Evolutionary conservation across 352 stramenopile genomes (phyloP), one percentile per base, ranked within the genome.

Genomic region (Hyaloperonospora arabidopsidis): DNA sequence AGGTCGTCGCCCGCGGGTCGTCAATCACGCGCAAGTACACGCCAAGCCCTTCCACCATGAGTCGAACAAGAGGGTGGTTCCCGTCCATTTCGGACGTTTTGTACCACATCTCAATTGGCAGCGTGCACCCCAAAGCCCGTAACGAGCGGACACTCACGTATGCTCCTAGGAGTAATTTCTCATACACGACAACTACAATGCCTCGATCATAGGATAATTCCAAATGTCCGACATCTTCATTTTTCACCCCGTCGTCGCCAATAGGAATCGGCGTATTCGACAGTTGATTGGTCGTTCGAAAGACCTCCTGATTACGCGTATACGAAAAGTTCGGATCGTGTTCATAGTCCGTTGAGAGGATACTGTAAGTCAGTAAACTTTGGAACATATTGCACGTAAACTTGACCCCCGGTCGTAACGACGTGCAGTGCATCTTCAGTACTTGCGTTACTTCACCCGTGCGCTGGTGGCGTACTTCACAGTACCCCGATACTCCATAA

Each of bases 381-480:
- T 69, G 62, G 55, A 82, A 84, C 57, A 82, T 72, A 49, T 70
- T 51, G 49, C 79, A 89, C 50, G 67, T 68, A 53, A 87, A 79
- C 13, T 60, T 38, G 51, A 83, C 67, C 11, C 66, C 59, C 0
- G 60, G 54, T 10, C 69, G 57, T 15, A 84, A 56, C 28, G 77
- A 87, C 55, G 83, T 63, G 56, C 79, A 89, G 61, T 79, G 67
- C 74, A 84, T 86, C 12, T 59, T 49, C 51, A 92, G 63, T 14
- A 89, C 75, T 35, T 54, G 71, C 23, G 64, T 63, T 21, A 65
- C 36, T 15, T 73, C 66, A 11, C 64, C 67, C 0, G 65, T 83
- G 19, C 49, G 47, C 5, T 43, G 69, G 46, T 84, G 74, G 25
- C 61, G 72, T 21, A 86, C 64, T 35, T 84, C 75, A 47, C 78